These are phyloP conservation scores for Henckelia pumila DNA, from an alignment of 257 asterid genomes.

Conservation along the genomic window DNA sequence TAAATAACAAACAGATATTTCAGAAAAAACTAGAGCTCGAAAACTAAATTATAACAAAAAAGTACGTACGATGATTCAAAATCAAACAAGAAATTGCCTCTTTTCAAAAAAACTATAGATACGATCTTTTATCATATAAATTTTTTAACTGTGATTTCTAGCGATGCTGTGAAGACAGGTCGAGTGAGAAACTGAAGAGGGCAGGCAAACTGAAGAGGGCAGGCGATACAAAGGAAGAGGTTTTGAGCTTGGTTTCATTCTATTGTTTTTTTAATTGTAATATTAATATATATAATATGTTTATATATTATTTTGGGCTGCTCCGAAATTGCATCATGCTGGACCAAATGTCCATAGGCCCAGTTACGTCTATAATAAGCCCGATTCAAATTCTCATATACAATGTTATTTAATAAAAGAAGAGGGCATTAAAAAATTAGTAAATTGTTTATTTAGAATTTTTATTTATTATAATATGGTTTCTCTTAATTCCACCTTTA, in stretches of 20 bases:
- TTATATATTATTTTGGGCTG: neutral
- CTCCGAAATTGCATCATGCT: neutral
- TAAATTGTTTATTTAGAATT: too few species aligned
- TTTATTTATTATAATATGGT: too few species aligned
- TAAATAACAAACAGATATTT: neutral
- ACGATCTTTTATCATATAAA: too few species aligned
- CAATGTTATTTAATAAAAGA: too few species aligned
- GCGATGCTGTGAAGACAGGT: neutral
- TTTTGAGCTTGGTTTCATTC: neutral
- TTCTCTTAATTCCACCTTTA: too few species aligned
- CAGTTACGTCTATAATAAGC: neutral
- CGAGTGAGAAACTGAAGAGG: constrained; percentile 1
- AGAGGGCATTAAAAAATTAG: too few species aligned
- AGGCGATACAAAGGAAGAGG: neutral
- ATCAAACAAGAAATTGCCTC: neutral
- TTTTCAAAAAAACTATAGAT: too few species aligned
- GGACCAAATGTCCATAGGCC: neutral
- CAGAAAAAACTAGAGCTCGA: neutral
- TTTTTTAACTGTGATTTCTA: neutral
- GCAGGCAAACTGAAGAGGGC: neutral
- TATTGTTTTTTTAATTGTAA: too few species aligned
- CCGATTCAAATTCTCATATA: neutral
- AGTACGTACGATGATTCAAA: neutral
- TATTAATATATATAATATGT: too few species aligned
- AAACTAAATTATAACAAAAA: too few species aligned